Evolutionary conservation across 2,329 filamentous ascomycete genomes (phyloP).

Genomic region (Microcyclospora pomicola): DNA sequence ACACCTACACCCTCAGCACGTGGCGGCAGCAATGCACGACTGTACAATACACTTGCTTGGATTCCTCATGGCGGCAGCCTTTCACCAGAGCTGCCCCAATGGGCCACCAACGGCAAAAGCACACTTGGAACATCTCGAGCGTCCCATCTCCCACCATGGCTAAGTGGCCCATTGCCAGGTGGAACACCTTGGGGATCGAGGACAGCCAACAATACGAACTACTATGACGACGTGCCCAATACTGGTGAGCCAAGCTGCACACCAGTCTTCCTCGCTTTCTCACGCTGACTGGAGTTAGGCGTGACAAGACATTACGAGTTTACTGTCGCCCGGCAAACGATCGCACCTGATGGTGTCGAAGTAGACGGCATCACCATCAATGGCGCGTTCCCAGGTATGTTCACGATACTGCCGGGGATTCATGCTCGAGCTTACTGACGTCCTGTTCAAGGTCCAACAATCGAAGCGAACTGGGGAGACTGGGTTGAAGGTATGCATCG

Average conservation of each 20-base stretch:
- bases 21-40: conserved; percentile 6
- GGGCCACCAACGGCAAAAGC: conserved; percentile 15
- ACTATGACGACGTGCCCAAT: conserved; percentile 15
- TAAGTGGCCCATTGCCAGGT: conserved; percentile 10
- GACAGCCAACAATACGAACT: conserved; percentile 16
- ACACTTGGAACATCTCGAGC: conserved; percentile 14
- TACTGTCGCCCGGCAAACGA: conserved; percentile 15
- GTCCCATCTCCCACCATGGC: conserved; percentile 12
- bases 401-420: too few relatives aligned
- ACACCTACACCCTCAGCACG: conserved; percentile 3
- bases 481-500: conserved; percentile 14
- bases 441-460: conserved; percentile 2
- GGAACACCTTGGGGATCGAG: conserved; percentile 16
- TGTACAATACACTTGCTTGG: conserved; percentile 10
- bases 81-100: conserved; percentile 9
- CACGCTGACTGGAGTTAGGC: too few relatives aligned
- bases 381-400: conserved; percentile 18
- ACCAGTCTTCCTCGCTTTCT: too few relatives aligned
- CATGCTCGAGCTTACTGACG: neutral
- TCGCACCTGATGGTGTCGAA: conserved; percentile 22
- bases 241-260: conserved; percentile 11
- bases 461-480: conserved; percentile 12
- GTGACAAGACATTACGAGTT: conserved; percentile 23
- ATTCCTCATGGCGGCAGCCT: conserved; percentile 8
- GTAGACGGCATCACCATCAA: conserved; percentile 19